A percentile compares a stretch with the other conserved stretches of the same genome.
phyloP scores from a whole-genome alignment of 495 filamentous ascomycete genomes.

The Talaromyces liani region DNA sequence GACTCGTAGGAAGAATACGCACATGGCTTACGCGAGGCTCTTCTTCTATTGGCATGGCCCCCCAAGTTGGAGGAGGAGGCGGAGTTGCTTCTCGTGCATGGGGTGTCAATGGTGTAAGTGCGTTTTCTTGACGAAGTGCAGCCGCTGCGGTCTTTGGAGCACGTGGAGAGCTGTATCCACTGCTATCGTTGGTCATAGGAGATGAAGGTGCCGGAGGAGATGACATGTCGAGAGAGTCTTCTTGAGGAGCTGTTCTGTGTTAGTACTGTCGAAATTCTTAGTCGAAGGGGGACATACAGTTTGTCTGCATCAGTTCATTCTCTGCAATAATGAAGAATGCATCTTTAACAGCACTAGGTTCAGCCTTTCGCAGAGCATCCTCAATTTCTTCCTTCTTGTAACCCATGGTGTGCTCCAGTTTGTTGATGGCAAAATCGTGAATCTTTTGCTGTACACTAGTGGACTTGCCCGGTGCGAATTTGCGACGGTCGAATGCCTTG shows the following conservation, averaged over 20 bases:
- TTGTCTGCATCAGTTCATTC: conserved; percentile 94
- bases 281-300: conserved; percentile 48
- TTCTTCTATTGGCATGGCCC: conserved; percentile 19
- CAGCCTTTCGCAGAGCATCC: conserved; percentile 81
- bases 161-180: conserved; percentile 11
- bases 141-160: conserved; percentile 17
- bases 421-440: conserved; percentile 83
- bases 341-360: conserved; percentile 97
- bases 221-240: conserved; percentile 30
- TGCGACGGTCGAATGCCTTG: conserved; percentile 75
- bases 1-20: conserved; percentile 78
- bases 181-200: conserved; percentile 17
- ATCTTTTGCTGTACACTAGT: conserved; percentile 77
- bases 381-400: conserved; percentile 93
- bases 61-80: not conserved
- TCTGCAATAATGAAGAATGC: conserved; percentile 96
- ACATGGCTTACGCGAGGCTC: conserved; percentile 61
- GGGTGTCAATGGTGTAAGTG: conserved; percentile 11
- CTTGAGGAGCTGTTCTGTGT: conserved; percentile 28
- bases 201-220: conserved; percentile 12
- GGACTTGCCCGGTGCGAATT: conserved; percentile 70
- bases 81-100: conserved; percentile 7
- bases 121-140: conserved; percentile 16
- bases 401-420: conserved; percentile 95
- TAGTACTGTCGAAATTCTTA: conserved; percentile 10